Percentiles rank a stretch among this genome's conserved stretches.
These are phyloP conservation scores for Jamesozyma hellenica DNA, from an alignment of 805 yeast species.

Conservation along the genomic window DNA sequence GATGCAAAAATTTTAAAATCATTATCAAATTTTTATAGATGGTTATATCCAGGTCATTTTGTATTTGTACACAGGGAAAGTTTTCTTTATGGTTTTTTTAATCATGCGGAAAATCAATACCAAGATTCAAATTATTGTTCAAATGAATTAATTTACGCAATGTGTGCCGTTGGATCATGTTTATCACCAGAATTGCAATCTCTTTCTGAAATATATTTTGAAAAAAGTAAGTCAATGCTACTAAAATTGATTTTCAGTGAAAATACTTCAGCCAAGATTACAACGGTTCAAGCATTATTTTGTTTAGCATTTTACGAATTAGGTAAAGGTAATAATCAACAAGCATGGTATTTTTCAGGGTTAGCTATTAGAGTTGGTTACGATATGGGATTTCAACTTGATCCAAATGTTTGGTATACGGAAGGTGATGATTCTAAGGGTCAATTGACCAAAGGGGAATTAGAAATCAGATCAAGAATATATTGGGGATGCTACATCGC, in stretches of 20 bases:
- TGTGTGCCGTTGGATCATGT: slow-evolving; percentile 51
- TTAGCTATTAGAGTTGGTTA: slow-evolving; percentile 55
- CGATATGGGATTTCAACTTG: slow-evolving; percentile 53
- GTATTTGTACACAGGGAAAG: slow-evolving; percentile 56
- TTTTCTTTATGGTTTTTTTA: slow-evolving; percentile 49
- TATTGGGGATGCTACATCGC: slow-evolving; percentile 61
- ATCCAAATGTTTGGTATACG: slow-evolving; percentile 50
- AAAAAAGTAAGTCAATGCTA: slow-evolving; percentile 36
- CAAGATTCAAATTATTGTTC: slow-evolving; percentile 43
- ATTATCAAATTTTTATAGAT: slow-evolving; percentile 39
- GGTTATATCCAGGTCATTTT: slow-evolving; percentile 57
- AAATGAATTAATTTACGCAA: slow-evolving; percentile 41
- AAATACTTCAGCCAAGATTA: slow-evolving; percentile 34
- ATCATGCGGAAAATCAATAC: slow-evolving; percentile 37
- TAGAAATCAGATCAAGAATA: slow-evolving; percentile 47
- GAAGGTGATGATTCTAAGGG: slow-evolving; percentile 29
- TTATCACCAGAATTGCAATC: slow-evolving; percentile 35
- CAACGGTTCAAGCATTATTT: slow-evolving; percentile 50
- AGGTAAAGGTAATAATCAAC: slow-evolving; percentile 46
- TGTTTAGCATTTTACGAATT: slow-evolving; percentile 52
- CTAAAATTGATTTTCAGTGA: slow-evolving; percentile 32
- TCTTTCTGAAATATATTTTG: slow-evolving; percentile 37
- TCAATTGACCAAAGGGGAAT: slow-evolving; percentile 39
- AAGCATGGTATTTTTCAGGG: slow-evolving; percentile 57
- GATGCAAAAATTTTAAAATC: slow-evolving; percentile 25